These are phyloP conservation scores for Punica granatum DNA, from an alignment of 345 rosid species.

Conservation along the genomic window DNA sequence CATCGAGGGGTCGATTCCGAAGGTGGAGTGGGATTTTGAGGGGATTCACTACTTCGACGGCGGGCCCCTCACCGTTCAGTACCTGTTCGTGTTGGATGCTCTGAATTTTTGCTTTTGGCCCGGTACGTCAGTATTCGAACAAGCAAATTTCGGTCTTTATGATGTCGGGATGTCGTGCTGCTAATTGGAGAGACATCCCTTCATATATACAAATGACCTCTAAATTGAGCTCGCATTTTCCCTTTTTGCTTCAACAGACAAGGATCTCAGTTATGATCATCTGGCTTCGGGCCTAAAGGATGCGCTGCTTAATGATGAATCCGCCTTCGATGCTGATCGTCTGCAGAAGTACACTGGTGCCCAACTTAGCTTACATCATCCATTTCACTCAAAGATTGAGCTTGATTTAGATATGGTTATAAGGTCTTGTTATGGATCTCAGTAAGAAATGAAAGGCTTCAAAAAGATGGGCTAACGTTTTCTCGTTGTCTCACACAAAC, in stretches of 20 bases:
- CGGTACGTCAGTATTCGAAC: conserved; percentile 24
- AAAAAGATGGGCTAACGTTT: not conserved
- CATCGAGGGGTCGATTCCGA: conserved; percentile 42
- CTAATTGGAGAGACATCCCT: not conserved
- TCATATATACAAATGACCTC: not conserved
- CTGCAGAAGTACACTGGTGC: conserved; percentile 62
- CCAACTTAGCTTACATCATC: not conserved
- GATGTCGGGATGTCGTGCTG: not conserved
- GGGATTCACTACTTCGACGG: conserved; percentile 74
- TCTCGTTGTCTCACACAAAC: not conserved
- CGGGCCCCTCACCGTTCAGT: conserved; percentile 69
- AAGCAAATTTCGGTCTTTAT: not conserved
- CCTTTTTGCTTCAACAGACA: conserved; percentile 25
- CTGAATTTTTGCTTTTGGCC: conserved; percentile 86
- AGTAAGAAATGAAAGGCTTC: not conserved
- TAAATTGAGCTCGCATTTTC: too few relatives aligned
- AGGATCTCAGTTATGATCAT: conserved; percentile 55
- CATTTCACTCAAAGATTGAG: not conserved
- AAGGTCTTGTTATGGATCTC: not conserved
- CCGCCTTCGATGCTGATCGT: conserved; percentile 63
- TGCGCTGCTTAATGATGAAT: conserved; percentile 58
- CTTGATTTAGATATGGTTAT: not conserved
- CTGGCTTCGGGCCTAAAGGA: conserved; percentile 60
- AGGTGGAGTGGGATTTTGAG: conserved; percentile 74
- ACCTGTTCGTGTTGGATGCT: conserved; percentile 73